Base-by-base conservation (phyloP, 2,329 filamentous ascomycete genomes). In the Apiospora sp. region DNA sequence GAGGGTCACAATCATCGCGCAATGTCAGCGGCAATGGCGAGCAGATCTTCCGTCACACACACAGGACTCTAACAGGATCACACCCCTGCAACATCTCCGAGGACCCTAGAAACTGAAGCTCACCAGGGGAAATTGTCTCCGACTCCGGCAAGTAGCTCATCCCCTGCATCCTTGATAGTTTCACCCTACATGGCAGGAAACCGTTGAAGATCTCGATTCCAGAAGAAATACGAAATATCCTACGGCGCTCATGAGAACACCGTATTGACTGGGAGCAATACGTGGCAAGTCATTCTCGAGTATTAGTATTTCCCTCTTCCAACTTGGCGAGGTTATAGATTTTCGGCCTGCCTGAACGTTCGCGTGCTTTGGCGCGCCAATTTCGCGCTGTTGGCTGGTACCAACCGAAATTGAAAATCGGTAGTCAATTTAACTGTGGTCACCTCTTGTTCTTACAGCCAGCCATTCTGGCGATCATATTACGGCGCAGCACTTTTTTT, bases 71-170 rank as follows among this genome's bases (percentile, higher is more conserved):
- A 16, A 46, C 44, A n/a, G 8, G 46, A 41, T 7, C n/a, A n/a
- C 34, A 37, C 16, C 54, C 54, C 54, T 61, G 54, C 54, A 37
- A 22, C 54, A 37, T 12, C 16, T 12, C 34, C 10, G 54, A 58
- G 27, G 27, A 37, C 54, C 54, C 54, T 61, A 61, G 30, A 61
- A 61, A 19, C 19, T 61, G 27, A 61, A 61, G 30, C 16, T 61
- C 13, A 16, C 54, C 54, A 61, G 30, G 54, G 54, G 54, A 61
- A 61, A 34, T 61, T 34, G 37, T 61, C 54, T 34, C 58, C 58
- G 58, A 64, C 34, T n/a, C 58, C 58, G 58, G 58, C 58, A 64
- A 64, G 22, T 12, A 64, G 58, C 58, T n/a, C 30, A 41, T 41
- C 34, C 58, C 58, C 58, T 64, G 58, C 34, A 41, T 8, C 37